Percentiles rank a stretch among this genome's conserved stretches.
Evolutionary conservation across 2,329 filamentous ascomycete genomes (phyloP).

Genomic region (Verticillium nubilum): DNA sequence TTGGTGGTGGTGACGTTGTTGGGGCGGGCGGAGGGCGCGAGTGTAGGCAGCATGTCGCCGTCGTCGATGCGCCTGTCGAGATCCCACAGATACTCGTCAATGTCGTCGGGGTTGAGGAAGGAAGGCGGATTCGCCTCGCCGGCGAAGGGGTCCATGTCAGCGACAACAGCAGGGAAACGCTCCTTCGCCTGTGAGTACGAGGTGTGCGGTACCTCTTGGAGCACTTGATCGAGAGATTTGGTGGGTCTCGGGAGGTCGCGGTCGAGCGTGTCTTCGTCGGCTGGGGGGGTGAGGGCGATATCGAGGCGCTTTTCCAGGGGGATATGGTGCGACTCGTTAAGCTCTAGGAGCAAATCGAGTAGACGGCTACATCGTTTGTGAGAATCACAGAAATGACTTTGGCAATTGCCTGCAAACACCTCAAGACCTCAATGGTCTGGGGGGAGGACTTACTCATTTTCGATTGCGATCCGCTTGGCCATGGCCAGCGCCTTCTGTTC

Average conservation of each 20-base stretch:
- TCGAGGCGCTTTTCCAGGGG: slow-evolving; percentile 70
- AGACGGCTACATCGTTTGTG: slow-evolving; percentile 57
- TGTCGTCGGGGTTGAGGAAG: slow-evolving; percentile 64
- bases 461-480: slow-evolving; percentile 76
- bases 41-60: slow-evolving; percentile 38
- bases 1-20: slow-evolving; percentile 25
- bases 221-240: slow-evolving; percentile 44
- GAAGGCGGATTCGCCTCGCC: slow-evolving; percentile 53
- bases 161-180: slow-evolving; percentile 53
- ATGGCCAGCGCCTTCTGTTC: slow-evolving; percentile 77
- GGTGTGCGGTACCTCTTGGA: slow-evolving; percentile 46
- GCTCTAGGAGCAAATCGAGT: slow-evolving; percentile 80
- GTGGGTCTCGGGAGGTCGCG: slow-evolving; percentile 32
- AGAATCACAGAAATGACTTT: background rate
- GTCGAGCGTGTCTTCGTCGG: slow-evolving; percentile 30
- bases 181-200: slow-evolving; percentile 52
- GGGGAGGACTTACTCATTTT: slow-evolving; percentile 76
- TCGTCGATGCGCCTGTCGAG: slow-evolving; percentile 49
- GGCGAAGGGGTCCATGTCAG: slow-evolving; percentile 43
- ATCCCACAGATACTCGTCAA: slow-evolving; percentile 68
- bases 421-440: too few species aligned
- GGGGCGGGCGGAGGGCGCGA: slow-evolving; percentile 43
- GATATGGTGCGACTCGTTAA: slow-evolving; percentile 80
- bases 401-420: too few species aligned
- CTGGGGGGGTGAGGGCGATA: slow-evolving; percentile 46